A percentile compares a stretch with the other conserved stretches of the same genome.
phyloP scores from a whole-genome alignment of 2,329 filamentous ascomycete genomes.

The Xylariales sp. region DNA sequence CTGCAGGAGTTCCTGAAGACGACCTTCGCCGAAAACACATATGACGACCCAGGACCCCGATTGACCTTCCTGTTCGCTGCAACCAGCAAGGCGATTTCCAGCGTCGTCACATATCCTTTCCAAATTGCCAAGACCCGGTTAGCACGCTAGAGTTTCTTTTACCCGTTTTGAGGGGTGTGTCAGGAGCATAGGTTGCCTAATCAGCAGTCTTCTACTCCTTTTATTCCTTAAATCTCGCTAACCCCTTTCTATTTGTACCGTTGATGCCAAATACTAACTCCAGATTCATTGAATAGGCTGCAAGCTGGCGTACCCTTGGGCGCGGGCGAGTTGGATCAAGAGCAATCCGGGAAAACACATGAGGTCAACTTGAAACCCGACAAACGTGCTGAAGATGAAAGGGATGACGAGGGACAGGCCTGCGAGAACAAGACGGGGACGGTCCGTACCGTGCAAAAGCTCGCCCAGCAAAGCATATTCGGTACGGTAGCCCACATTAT shows the following conservation, averaged over 20 bases:
- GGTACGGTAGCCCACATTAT: constrained; percentile 68
- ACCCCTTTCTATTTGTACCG: too few relatives aligned
- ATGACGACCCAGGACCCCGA: constrained; percentile 47
- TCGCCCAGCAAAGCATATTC: constrained; percentile 67
- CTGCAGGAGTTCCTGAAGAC: constrained; percentile 79
- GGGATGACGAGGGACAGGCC: constrained; percentile 39
- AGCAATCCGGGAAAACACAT: not conserved
- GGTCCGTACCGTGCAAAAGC: constrained; percentile 42
- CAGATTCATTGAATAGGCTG: constrained; percentile 58
- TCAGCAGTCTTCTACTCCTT: too few relatives aligned
- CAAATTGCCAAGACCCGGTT: constrained; percentile 78
- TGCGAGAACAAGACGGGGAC: constrained; percentile 50
- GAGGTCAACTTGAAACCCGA: constrained; percentile 14
- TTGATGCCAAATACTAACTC: too few relatives aligned
- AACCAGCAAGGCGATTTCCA: constrained; percentile 81
- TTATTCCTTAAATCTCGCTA: too few relatives aligned
- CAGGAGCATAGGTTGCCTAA: too few relatives aligned
- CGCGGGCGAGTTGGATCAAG: constrained; percentile 32
- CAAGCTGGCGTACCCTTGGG: constrained; percentile 66
- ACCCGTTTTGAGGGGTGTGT: too few relatives aligned
- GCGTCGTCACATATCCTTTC: constrained; percentile 84
- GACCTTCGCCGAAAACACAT: constrained; percentile 59
- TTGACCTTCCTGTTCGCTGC: constrained; percentile 70
- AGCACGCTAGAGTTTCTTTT: too few relatives aligned
- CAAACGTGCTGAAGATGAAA: constrained; percentile 19